These are phyloP conservation scores for Multifurca ochricompacta DNA, from an alignment of 768 basidiomycete species.

Conservation along the genomic window DNA sequence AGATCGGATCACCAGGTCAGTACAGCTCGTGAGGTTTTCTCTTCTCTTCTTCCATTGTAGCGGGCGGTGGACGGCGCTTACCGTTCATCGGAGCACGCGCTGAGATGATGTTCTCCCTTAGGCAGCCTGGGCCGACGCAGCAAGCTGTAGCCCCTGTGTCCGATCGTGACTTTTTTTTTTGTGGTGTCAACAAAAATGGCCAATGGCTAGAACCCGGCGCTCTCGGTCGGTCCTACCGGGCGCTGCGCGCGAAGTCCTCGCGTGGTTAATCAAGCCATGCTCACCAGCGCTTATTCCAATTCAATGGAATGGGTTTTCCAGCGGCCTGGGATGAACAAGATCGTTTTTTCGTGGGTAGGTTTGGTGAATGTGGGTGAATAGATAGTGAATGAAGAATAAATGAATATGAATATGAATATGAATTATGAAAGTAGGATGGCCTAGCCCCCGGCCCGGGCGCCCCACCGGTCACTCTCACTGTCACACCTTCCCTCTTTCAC, in stretches of 20 bases:
- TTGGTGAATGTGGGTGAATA: too few relatives aligned
- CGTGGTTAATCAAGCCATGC: neutral
- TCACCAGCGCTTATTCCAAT: neutral
- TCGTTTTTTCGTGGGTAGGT: too few relatives aligned
- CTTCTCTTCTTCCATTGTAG: neutral
- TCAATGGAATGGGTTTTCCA: neutral
- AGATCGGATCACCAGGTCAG: neutral
- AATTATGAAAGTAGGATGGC: too few relatives aligned
- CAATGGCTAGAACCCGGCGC: neutral
- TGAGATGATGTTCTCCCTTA: neutral
- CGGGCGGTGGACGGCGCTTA: slow-evolving; percentile 1
- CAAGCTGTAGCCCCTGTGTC: neutral
- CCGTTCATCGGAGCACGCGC: neutral
- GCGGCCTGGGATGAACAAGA: too few relatives aligned
- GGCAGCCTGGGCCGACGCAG: neutral
- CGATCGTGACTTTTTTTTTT: too few relatives aligned
- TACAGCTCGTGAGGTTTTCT: neutral
- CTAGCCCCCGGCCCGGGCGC: too few relatives aligned
- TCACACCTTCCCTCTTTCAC: too few relatives aligned
- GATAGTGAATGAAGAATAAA: too few relatives aligned
- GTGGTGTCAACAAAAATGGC: too few relatives aligned
- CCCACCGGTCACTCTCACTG: too few relatives aligned
- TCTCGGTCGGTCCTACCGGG: neutral
- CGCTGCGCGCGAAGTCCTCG: too few relatives aligned
- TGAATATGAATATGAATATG: too few relatives aligned